These are phyloP conservation scores for Skeletonema menzelii DNA, from an alignment of 108 stramenopile genomes.

Conservation along the genomic window DNA sequence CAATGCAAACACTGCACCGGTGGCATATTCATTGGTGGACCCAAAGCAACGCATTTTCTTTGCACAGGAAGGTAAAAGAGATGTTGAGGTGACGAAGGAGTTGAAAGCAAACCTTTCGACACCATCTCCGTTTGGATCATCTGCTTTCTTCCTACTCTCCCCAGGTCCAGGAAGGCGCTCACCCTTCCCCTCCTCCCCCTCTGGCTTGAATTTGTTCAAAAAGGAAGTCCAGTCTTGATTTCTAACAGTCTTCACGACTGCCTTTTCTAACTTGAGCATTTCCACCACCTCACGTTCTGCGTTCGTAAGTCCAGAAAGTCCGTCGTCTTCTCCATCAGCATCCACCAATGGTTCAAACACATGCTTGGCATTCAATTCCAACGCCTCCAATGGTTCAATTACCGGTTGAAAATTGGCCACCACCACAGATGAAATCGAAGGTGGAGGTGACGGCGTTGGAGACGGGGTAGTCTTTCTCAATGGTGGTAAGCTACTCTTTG, in stretches of 20 bases:
- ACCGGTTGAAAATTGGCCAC: slow-evolving; percentile 73
- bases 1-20: slow-evolving; percentile 82
- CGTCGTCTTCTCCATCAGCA: slow-evolving; percentile 17
- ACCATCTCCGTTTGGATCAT: slow-evolving; percentile 3
- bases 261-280: slow-evolving; percentile 56
- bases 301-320: slow-evolving; percentile 44
- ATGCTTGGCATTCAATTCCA: slow-evolving; percentile 61
- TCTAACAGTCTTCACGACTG: slow-evolving; percentile 80
- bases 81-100: slow-evolving; percentile 80
- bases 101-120: slow-evolving; percentile 61
- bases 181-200: slow-evolving; percentile 19
- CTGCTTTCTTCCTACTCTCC: not conserved
- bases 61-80: slow-evolving; percentile 67
- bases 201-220: slow-evolving; percentile 60
- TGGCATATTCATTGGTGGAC: slow-evolving; percentile 66
- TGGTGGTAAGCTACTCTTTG: not conserved
- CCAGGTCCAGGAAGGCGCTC: slow-evolving; percentile 32
- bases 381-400: slow-evolving; percentile 64
- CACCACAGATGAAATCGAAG: slow-evolving; percentile 28
- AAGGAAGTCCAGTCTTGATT: slow-evolving; percentile 84
- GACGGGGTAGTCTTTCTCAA: not conserved
- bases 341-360: slow-evolving; percentile 62
- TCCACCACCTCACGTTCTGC: slow-evolving; percentile 74
- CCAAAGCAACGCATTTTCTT: slow-evolving; percentile 85
- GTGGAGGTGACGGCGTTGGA: not conserved